Conservation (phyloP, 1,139 yeast genomes). For the Nadsonia starkeyi-henricii region DNA sequence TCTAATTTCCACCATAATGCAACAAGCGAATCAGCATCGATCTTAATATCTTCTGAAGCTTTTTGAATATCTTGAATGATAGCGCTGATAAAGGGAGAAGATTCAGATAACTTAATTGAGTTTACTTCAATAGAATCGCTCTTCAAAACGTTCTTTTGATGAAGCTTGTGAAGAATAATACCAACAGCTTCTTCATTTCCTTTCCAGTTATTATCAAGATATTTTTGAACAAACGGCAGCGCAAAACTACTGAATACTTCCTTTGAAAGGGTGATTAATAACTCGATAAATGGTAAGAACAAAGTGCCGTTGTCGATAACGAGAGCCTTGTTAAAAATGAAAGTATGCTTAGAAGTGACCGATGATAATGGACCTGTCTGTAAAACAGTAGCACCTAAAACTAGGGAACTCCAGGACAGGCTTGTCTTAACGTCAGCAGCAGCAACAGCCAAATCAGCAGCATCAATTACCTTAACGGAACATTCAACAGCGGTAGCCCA, state of each 20-base stretch:
- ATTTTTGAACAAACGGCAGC: conserved; percentile 12
- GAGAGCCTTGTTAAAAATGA: background rate
- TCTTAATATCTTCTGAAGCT: background rate
- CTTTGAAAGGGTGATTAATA: conserved; percentile 23
- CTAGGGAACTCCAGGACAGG: background rate
- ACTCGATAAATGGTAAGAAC: conserved; percentile 26
- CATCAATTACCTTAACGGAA: conserved; percentile 4
- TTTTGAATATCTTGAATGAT: background rate
- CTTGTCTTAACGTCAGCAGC: conserved; percentile 2
- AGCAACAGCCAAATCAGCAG: conserved; percentile 4
- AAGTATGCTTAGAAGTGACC: background rate
- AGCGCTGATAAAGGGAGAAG: background rate
- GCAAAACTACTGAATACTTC: conserved; percentile 14
- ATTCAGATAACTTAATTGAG: background rate
- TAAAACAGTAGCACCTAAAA: background rate
- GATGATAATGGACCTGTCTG: background rate
- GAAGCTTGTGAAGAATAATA: conserved; percentile 8
- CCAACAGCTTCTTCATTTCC: conserved; percentile 8
- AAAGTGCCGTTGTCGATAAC: background rate
- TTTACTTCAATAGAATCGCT: background rate
- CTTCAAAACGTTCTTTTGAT: conserved; percentile 5
- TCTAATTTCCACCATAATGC: background rate
- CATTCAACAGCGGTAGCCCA: conserved; percentile 19
- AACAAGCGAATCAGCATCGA: background rate
- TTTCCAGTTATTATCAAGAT: conserved; percentile 9